Evolutionary conservation across 306 rosid genomes (phyloP).

Genomic region (Castanospermum australe): DNA sequence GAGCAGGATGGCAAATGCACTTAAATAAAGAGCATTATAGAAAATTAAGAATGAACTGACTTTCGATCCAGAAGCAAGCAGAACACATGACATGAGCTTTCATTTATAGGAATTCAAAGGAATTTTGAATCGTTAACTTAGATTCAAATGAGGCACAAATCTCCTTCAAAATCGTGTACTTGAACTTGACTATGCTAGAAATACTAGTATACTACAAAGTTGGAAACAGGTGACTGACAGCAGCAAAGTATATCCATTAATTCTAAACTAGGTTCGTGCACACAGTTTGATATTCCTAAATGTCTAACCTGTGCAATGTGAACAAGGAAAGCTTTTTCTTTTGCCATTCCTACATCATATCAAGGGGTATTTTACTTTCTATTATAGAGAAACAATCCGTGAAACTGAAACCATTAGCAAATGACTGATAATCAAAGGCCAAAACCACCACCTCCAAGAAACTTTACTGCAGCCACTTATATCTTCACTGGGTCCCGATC

Average conservation of each 20-base stretch:
- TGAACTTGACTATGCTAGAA: background rate
- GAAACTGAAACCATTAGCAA: conserved; percentile 32
- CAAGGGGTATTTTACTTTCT: background rate
- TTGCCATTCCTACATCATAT: conserved; percentile 22
- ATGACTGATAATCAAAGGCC: conserved; percentile 37
- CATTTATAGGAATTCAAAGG: background rate
- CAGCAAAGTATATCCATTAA: background rate
- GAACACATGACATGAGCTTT: background rate
- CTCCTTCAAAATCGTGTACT: background rate
- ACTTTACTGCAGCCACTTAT: conserved; percentile 44
- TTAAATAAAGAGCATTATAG: no score
- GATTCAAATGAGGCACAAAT: background rate
- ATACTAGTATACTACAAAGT: background rate
- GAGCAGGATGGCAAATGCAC: no score
- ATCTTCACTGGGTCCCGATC: conserved; percentile 56
- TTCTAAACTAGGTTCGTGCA: conserved; percentile 4
- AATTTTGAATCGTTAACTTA: background rate
- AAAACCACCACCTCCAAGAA: conserved; percentile 42
- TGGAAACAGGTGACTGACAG: background rate
- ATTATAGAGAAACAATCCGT: background rate
- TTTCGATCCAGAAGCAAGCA: background rate
- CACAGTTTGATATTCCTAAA: conserved; percentile 18
- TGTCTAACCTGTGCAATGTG: conserved; percentile 21
- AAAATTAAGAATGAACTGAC: background rate
- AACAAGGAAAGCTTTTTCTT: conserved; percentile 13